These are phyloP conservation scores for Reticulascus tulasneorum DNA, from an alignment of 2,329 filamentous ascomycete genomes.

Conservation along the genomic window DNA sequence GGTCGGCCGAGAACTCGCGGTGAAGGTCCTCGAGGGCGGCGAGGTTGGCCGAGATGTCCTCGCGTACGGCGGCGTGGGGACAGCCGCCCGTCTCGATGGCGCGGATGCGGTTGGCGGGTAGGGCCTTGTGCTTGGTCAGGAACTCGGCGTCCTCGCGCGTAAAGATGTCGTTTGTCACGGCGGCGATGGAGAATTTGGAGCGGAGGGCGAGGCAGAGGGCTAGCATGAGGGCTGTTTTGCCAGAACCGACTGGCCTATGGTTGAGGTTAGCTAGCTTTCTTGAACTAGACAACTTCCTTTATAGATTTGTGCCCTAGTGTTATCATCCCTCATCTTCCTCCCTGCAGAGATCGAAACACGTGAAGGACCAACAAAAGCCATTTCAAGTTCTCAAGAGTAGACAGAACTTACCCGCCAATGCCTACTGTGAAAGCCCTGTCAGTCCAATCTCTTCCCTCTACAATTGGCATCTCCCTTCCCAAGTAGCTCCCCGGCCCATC, in stretches of 20 bases:
- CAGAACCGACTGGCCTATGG: constrained; percentile 86
- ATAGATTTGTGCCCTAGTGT: no score
- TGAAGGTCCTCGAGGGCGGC: constrained; percentile 89
- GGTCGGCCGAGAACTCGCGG: constrained; percentile 69
- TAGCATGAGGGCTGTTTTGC: constrained; percentile 96
- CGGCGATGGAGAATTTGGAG: constrained; percentile 78
- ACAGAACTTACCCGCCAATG: constrained; percentile 80
- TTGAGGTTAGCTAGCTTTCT: constrained; percentile 13
- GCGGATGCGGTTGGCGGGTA: constrained; percentile 77
- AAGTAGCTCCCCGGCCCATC: constrained; percentile 89
- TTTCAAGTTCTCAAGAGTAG: no score
- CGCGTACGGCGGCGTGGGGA: constrained; percentile 92
- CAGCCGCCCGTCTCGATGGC: constrained; percentile 98
- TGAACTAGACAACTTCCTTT: no score
- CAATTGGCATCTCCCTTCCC: constrained; percentile 87
- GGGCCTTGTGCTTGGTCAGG: constrained; percentile 79
- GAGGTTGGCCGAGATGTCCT: constrained; percentile 93
- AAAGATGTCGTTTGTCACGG: constrained; percentile 99
- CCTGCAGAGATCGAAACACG: no score
- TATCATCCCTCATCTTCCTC: no score
- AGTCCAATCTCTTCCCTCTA: constrained; percentile 81
- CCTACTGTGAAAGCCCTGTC: constrained; percentile 92
- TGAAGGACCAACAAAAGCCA: no score
- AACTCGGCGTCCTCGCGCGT: constrained; percentile 98
- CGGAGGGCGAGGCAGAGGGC: constrained; percentile 84